Percentiles rank a stretch among this genome's conserved stretches.
phyloP scores from a whole-genome alignment of 306 rosid genomes.

The Rubus idaeus region DNA sequence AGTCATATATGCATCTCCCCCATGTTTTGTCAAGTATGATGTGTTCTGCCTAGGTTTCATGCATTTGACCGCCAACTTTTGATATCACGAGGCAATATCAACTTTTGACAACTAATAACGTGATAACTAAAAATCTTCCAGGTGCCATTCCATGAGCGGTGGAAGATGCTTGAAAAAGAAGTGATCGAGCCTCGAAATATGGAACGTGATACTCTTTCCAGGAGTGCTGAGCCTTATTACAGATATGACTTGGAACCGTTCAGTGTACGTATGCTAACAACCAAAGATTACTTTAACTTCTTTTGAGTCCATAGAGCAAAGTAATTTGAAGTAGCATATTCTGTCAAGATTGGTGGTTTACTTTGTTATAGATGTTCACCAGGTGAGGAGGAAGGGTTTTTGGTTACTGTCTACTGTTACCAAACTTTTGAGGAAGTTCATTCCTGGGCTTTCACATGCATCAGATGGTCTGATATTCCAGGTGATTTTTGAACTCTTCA shows the following conservation, averaged over 20 bases:
- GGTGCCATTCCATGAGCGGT: conserved; percentile 94
- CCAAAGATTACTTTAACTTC: not conserved
- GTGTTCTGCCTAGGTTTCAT: not conserved
- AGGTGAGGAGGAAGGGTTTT: conserved; percentile 96
- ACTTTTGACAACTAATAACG: not conserved
- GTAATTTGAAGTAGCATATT: not conserved
- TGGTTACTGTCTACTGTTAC: conserved; percentile 92
- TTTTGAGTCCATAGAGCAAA: not conserved
- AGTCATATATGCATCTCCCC: not conserved
- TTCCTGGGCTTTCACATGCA: conserved; percentile 86
- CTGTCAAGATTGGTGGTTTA: conserved; percentile 9
- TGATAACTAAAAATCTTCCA: conserved; percentile 35
- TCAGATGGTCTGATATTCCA: conserved; percentile 96
- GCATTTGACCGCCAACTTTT: not conserved
- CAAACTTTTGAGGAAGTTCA: conserved; percentile 75
- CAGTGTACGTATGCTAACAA: conserved; percentile 53
- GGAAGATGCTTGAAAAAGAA: conserved; percentile 97
- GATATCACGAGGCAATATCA: not conserved
- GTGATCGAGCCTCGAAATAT: conserved; percentile 90
- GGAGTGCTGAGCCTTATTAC: conserved; percentile 58
- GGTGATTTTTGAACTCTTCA: conserved; percentile 38
- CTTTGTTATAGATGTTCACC: conserved; percentile 34
- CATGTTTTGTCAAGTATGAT: not conserved
- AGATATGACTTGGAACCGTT: conserved; percentile 95
- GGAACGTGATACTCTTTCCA: conserved; percentile 60